phyloP scores from a whole-genome alignment of 2,329 filamentous ascomycete genomes.

The Clonostachys rosea region DNA sequence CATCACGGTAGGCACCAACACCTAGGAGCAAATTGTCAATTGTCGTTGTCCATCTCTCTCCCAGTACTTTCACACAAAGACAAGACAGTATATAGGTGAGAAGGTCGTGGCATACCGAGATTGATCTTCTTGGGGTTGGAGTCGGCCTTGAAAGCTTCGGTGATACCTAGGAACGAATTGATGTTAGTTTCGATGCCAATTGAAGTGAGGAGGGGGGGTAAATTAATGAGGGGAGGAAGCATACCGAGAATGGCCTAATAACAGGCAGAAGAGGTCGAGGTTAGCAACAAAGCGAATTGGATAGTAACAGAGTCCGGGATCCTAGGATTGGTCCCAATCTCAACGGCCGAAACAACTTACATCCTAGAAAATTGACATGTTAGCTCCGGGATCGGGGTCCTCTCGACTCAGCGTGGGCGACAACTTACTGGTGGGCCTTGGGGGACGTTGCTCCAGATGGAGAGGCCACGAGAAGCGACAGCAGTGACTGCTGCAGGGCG shows the following conservation, averaged over 20 bases:
- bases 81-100: slow-evolving; percentile 1
- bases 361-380: slow-evolving; percentile 18
- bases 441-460: slow-evolving; percentile 85
- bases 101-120: slow-evolving; percentile 56
- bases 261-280: neutral
- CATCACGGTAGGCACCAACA: slow-evolving; percentile 97
- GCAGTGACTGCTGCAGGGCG: slow-evolving; percentile 29
- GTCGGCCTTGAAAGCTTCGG: slow-evolving; percentile 98
- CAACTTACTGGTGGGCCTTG: slow-evolving; percentile 84
- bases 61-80: neutral
- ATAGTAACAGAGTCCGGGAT: slow-evolving; percentile 11
- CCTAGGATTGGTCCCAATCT: slow-evolving; percentile 1
- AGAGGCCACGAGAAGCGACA: slow-evolving; percentile 53
- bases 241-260: slow-evolving; percentile 71
- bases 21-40: slow-evolving; percentile 37
- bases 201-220: neutral
- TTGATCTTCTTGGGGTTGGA: slow-evolving; percentile 95
- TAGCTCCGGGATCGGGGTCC: neutral
- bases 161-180: slow-evolving; percentile 59
- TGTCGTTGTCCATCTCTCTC: neutral
- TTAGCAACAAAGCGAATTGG: slow-evolving; percentile 7
- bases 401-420: too few relatives aligned
- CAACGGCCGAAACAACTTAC: slow-evolving; percentile 18
- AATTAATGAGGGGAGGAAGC: slow-evolving; percentile 16
- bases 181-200: neutral